Conservation (phyloP, 129 eudicot genomes). For the Escallonia rubra region DNA sequence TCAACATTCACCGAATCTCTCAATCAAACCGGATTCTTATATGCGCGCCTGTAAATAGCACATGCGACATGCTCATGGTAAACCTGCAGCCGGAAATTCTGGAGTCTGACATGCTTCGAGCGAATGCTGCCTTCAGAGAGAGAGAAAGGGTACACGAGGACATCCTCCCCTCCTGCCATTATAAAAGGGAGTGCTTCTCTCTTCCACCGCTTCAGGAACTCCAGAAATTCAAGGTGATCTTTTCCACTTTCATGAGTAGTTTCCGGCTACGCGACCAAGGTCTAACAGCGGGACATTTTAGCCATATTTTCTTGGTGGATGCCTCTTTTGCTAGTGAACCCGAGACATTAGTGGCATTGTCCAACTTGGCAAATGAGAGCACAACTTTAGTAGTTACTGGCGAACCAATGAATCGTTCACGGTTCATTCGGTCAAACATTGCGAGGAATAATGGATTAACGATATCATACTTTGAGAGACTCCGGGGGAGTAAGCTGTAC, state of each 20-base stretch:
- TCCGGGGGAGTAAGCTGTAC: conserved; percentile 4
- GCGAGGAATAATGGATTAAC: conserved; percentile 25
- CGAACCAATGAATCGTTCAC: conserved; percentile 1
- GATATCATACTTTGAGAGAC: conserved; percentile 32
- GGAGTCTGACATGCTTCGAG: conserved; percentile 24
- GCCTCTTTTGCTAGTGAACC: conserved; percentile 26
- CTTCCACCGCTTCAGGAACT: conserved; percentile 23
- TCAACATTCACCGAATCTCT: conserved; percentile 1
- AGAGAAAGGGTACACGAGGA: conserved; percentile 26
- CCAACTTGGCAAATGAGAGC: conserved; percentile 14
- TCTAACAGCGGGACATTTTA: conserved; percentile 26
- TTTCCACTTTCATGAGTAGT: conserved; percentile 26
- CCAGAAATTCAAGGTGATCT: conserved; percentile 16
- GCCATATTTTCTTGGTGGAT: conserved; percentile 31
- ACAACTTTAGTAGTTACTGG: conserved; percentile 24
- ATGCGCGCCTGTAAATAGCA: conserved; percentile 26
- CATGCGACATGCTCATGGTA: conserved; percentile 22
- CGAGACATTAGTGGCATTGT: conserved; percentile 29
- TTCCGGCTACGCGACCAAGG: conserved; percentile 27
- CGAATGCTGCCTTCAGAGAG: conserved; percentile 34
- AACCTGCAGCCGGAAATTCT: conserved; percentile 12
- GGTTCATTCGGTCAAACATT: conserved; percentile 20
- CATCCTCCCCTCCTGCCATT: conserved; percentile 19
- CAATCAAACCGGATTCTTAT: conserved; percentile 20
- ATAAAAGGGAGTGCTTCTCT: conserved; percentile 17